phyloP scores from a whole-genome alignment of 1,284 basidiomycete genomes.

The Sutorius eximius region DNA sequence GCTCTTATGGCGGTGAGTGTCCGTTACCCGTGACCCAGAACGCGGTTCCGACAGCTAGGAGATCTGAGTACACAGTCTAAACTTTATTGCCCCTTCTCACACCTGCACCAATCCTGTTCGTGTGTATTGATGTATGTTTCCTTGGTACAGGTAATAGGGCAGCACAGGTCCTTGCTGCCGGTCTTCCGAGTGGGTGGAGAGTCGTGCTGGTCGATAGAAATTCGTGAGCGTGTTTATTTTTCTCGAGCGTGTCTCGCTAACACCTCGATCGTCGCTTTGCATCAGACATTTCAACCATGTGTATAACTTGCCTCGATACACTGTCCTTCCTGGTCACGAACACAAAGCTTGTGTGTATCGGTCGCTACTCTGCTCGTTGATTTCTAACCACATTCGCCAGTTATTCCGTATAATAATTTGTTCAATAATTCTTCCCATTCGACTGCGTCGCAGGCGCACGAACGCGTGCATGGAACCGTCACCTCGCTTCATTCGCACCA shows the following conservation, averaged over 20 bases:
- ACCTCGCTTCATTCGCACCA: conserved; percentile 43
- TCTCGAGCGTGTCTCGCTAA: not conserved
- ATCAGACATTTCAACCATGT: conserved; percentile 52
- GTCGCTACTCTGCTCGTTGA: not conserved
- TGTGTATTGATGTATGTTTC: not conserved
- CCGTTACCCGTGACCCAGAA: not conserved
- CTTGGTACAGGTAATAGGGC: conserved; percentile 44
- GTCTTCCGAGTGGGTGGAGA: conserved; percentile 59
- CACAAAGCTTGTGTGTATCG: conserved; percentile 65
- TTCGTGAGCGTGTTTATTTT: conserved; percentile 41
- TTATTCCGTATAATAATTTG: conserved; percentile 64
- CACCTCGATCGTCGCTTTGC: not conserved
- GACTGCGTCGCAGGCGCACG: conserved; percentile 20
- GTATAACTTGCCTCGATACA: conserved; percentile 64
- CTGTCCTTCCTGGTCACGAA: conserved; percentile 65
- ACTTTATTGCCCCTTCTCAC: conserved; percentile 1
- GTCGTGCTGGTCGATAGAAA: conserved; percentile 75
- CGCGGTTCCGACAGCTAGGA: not conserved
- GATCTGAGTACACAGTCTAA: not conserved
- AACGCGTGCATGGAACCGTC: conserved; percentile 50
- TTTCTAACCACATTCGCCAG: conserved; percentile 26
- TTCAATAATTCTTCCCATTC: conserved; percentile 30
- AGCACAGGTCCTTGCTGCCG: conserved; percentile 54
- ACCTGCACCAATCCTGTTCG: conserved; percentile 3
- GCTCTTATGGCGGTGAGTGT: conserved; percentile 56